phyloP scores from a whole-genome alignment of 805 yeast genomes.

The Zygosaccharomyces siamensis region DNA sequence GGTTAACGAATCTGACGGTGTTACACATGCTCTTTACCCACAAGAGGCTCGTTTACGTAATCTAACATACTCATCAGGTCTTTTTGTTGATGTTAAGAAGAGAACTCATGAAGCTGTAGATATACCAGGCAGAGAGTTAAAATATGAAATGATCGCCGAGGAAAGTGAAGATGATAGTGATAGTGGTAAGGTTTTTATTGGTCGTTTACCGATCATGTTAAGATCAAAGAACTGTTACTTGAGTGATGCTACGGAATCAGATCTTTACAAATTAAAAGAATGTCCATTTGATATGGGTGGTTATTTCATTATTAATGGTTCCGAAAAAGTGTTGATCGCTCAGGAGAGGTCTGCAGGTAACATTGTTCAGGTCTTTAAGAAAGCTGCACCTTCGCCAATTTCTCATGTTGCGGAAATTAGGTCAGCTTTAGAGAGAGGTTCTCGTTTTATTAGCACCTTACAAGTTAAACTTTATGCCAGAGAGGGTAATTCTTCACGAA shows the following conservation, averaged over 20 bases:
- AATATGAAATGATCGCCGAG: conserved; percentile 49
- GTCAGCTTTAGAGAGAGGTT: conserved; percentile 95
- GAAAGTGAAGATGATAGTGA: conserved; percentile 60
- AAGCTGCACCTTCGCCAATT: conserved; percentile 94
- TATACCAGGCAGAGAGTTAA: conserved; percentile 52
- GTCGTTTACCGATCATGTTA: conserved; percentile 97
- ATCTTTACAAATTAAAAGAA: conserved; percentile 90
- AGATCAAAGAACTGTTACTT: conserved; percentile 94
- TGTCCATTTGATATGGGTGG: conserved; percentile 99
- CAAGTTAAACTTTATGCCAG: conserved; percentile 89
- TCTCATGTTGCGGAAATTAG: conserved; percentile 95
- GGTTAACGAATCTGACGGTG: conserved; percentile 99
- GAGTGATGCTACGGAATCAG: conserved; percentile 84
- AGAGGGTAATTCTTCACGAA: conserved; percentile 67
- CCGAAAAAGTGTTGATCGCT: conserved; percentile 96
- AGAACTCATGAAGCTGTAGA: conserved; percentile 81
- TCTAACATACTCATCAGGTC: conserved; percentile 91
- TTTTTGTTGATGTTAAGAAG: conserved; percentile 93
- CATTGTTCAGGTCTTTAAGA: conserved; percentile 96
- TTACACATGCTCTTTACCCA: conserved; percentile 97
- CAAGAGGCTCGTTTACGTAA: conserved; percentile 97
- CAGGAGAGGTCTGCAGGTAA: conserved; percentile 99
- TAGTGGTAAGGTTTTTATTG: conserved; percentile 84
- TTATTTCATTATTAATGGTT: conserved; percentile 95
- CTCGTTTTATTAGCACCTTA: conserved; percentile 87